Conservation (phyloP, 202 grass and related monocot species). For the Digitaria exilis region DNA sequence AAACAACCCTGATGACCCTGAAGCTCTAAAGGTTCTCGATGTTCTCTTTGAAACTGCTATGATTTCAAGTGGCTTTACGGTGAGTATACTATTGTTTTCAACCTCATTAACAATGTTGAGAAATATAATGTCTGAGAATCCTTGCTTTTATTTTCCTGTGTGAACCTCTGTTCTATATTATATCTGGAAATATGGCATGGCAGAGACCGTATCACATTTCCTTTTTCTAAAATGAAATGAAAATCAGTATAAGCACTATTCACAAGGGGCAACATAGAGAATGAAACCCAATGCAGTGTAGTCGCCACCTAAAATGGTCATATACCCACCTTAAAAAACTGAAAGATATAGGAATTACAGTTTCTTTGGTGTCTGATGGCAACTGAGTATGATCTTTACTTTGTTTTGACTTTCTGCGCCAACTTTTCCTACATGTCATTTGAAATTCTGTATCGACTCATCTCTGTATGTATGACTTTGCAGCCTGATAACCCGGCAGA, state of each 20-base stretch:
- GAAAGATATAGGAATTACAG: background rate
- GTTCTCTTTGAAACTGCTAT: constrained; percentile 94
- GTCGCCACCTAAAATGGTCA: background rate
- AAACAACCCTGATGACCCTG: constrained; percentile 62
- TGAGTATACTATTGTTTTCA: constrained; percentile 42
- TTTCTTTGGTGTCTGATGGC: background rate
- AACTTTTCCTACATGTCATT: background rate
- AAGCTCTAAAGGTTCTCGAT: constrained; percentile 84
- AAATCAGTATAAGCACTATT: background rate
- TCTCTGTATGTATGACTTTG: background rate
- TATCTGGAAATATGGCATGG: background rate
- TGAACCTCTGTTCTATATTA: background rate
- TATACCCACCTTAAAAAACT: background rate
- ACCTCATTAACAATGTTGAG: background rate
- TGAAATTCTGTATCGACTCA: background rate
- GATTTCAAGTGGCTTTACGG: constrained; percentile 92
- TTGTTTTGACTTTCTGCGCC: background rate
- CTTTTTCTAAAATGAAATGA: background rate
- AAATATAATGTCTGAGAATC: background rate
- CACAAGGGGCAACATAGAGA: background rate
- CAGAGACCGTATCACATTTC: background rate
- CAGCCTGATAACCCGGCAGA: constrained; percentile 87
- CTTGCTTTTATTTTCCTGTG: background rate
- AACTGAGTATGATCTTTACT: background rate
- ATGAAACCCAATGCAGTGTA: background rate